These are phyloP conservation scores for Tetradesmus obliquus DNA, from an alignment of 139 green algal species.

Conservation along the genomic window DNA sequence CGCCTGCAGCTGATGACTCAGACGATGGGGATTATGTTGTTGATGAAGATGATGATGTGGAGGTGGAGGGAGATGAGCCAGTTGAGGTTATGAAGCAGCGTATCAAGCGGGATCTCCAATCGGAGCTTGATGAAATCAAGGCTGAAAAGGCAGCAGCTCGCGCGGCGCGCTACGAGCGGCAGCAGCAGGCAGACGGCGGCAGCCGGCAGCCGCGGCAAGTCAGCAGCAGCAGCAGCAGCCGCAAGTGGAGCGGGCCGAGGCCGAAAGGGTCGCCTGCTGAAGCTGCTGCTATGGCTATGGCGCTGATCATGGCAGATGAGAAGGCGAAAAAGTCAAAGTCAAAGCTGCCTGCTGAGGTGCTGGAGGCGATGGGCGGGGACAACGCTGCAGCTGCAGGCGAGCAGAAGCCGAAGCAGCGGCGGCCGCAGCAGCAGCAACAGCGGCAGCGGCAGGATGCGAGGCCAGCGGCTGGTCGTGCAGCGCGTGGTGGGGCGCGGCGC, in stretches of 20 bases:
- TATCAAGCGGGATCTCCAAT: constrained; percentile 37
- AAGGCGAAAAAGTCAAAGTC: neutral
- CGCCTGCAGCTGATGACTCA: constrained; percentile 8
- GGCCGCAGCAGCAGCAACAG: neutral
- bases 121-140: constrained; percentile 55
- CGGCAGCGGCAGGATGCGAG: neutral
- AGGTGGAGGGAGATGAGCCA: constrained; percentile 28
- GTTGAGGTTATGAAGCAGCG: neutral
- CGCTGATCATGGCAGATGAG: constrained; percentile 23
- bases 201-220: neutral
- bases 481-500: too few relatives aligned
- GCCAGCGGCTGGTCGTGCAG: neutral
- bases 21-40: constrained; percentile 41
- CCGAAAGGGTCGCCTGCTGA: constrained; percentile 24
- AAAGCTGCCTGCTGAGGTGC: constrained; percentile 1
- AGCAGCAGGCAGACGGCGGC: neutral
- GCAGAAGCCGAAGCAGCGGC: constrained; percentile 1
- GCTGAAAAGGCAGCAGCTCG: constrained; percentile 44
- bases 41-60: constrained; percentile 46
- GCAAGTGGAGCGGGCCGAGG: neutral
- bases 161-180: neutral
- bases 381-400: neutral
- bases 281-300: constrained; percentile 31
- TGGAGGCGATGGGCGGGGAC: neutral
- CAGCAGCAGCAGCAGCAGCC: neutral